These are phyloP conservation scores for Irpex sp. DNA, from an alignment of 1,284 basidiomycete genomes.

Conservation along the genomic window DNA sequence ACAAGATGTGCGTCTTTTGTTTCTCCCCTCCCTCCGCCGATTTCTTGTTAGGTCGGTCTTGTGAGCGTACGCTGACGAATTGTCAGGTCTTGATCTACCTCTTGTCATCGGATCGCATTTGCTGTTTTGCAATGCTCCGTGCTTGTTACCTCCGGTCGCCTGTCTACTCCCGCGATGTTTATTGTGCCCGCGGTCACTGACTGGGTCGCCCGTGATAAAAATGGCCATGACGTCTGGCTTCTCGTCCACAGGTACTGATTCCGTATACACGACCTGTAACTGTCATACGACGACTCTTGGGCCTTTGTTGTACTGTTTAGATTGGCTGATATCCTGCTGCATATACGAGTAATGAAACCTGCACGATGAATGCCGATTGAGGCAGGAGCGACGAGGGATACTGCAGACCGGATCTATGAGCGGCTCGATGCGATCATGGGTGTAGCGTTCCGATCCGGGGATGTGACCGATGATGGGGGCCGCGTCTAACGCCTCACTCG, in stretches of 20 bases:
- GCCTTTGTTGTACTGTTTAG: neutral
- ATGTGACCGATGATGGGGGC: too few species aligned
- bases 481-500: neutral
- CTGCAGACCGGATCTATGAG: neutral
- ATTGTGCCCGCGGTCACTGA: neutral
- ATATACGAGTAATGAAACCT: neutral
- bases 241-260: neutral
- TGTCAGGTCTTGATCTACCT: constrained; percentile 61
- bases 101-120: constrained; percentile 1
- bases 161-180: neutral
- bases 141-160: neutral
- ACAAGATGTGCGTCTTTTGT: constrained; percentile 72
- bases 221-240: neutral
- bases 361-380: neutral
- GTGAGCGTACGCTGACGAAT: constrained; percentile 56
- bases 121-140: constrained; percentile 2
- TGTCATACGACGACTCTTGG: neutral
- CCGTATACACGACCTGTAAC: neutral
- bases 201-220: neutral
- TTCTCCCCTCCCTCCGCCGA: constrained; percentile 21
- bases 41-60: constrained; percentile 7
- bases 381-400: neutral
- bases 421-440: neutral
- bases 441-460: neutral
- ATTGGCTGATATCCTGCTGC: neutral